A percentile compares a stretch with the other conserved stretches of the same genome.
Evolutionary conservation across 1,284 basidiomycete species (phyloP).

Genomic region (Phylloboletellus chloephorus): DNA sequence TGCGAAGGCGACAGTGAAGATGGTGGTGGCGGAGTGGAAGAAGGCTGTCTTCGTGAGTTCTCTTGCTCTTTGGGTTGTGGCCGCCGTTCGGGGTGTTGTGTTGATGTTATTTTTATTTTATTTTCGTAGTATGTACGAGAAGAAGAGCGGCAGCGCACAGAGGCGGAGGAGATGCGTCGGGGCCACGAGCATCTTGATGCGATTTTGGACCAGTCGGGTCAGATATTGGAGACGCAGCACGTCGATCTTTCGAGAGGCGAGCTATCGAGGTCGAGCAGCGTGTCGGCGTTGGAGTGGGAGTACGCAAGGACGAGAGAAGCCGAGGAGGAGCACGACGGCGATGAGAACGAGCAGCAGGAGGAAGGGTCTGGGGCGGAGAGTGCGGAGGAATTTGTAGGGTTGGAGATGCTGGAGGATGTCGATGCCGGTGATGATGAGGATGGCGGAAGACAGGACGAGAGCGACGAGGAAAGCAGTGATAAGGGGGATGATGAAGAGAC

Average conservation of each 20-base stretch:
- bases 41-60: slow-evolving; percentile 78
- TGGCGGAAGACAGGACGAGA: slow-evolving; percentile 7
- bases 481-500: slow-evolving; percentile 27
- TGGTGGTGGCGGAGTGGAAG: slow-evolving; percentile 83
- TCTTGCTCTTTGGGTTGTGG: background rate
- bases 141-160: slow-evolving; percentile 23
- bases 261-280: slow-evolving; percentile 39
- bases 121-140: slow-evolving; percentile 27
- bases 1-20: slow-evolving; percentile 65
- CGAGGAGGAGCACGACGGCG: slow-evolving; percentile 13
- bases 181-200: slow-evolving; percentile 86
- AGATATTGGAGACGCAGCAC: slow-evolving; percentile 81
- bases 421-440: slow-evolving; percentile 9
- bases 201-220: slow-evolving; percentile 86
- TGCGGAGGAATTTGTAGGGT: slow-evolving; percentile 25
- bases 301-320: slow-evolving; percentile 42
- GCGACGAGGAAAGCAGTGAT: slow-evolving; percentile 12
- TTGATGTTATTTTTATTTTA: slow-evolving; percentile 1
- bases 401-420: slow-evolving; percentile 17
- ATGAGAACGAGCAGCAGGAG: slow-evolving; percentile 15
- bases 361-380: slow-evolving; percentile 22
- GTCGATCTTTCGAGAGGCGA: slow-evolving; percentile 55
- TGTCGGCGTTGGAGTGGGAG: slow-evolving; percentile 37
- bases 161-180: slow-evolving; percentile 59
- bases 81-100: too few species aligned